Percentiles rank a stretch among this genome's conserved stretches.
These are phyloP conservation scores for Plasmodium relictum DNA, from an alignment of 169 alveolate species.

Conservation along the genomic window DNA sequence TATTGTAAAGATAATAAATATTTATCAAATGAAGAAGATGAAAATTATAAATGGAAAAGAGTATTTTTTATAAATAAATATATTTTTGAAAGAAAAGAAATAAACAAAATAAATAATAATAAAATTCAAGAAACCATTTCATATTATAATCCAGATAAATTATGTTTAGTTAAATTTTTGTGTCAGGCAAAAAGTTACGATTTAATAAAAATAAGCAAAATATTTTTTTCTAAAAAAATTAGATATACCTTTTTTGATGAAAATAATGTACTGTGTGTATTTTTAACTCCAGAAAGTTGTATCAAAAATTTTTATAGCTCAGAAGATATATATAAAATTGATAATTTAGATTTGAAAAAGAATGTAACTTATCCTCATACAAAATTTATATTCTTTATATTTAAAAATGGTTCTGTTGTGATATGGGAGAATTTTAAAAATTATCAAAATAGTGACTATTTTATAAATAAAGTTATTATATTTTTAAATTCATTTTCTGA, in stretches of 20 bases:
- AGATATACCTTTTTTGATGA: slow-evolving; percentile 32
- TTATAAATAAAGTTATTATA: slow-evolving; percentile 75
- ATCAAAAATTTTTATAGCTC: slow-evolving; percentile 12
- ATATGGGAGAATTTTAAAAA: slow-evolving; percentile 79
- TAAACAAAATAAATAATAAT: background rate
- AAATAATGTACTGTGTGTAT: slow-evolving; percentile 42
- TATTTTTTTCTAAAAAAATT: slow-evolving; percentile 32
- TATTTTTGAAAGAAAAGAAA: background rate
- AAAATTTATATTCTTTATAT: slow-evolving; percentile 66
- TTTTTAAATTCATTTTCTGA: slow-evolving; percentile 73
- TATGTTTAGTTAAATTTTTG: slow-evolving; percentile 36
- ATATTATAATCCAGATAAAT: background rate
- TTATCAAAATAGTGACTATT: slow-evolving; percentile 46
- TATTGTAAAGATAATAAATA: background rate
- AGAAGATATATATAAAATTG: slow-evolving; percentile 35
- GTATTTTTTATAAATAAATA: background rate
- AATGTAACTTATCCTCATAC: slow-evolving; percentile 21
- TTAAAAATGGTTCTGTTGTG: slow-evolving; percentile 80
- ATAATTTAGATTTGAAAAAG: slow-evolving; percentile 16
- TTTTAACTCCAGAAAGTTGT: slow-evolving; percentile 40
- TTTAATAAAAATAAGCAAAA: slow-evolving; percentile 33
- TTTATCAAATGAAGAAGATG: background rate
- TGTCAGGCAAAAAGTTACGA: slow-evolving; percentile 70
- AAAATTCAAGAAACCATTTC: background rate
- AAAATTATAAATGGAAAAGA: background rate